Evolutionary conservation across 495 filamentous ascomycete genomes (phyloP).

Genomic region (Xylaria cubensis): DNA sequence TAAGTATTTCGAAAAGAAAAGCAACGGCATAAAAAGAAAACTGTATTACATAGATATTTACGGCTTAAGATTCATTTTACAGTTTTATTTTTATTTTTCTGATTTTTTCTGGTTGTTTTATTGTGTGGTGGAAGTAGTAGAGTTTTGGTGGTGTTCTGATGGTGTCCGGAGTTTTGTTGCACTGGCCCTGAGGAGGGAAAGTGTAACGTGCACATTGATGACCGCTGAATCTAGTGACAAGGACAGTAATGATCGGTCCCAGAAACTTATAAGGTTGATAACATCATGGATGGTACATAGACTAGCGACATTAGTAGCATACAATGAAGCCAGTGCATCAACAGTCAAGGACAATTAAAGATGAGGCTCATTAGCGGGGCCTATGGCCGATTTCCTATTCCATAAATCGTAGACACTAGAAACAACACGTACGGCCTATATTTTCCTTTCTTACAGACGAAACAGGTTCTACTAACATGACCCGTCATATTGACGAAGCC

Average conservation of each 20-base stretch:
- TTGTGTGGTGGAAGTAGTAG: too few species aligned
- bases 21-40: too few species aligned
- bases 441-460: background rate
- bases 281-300: background rate
- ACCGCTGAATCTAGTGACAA: background rate
- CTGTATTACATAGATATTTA: too few species aligned
- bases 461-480: background rate
- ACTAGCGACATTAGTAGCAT: background rate
- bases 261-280: background rate
- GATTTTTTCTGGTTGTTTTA: too few species aligned
- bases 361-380: background rate
- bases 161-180: too few species aligned
- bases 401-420: background rate
- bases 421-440: background rate
- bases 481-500: background rate
- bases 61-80: too few species aligned
- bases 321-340: background rate
- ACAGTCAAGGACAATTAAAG: background rate
- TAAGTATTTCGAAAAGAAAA: too few species aligned
- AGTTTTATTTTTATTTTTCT: too few species aligned
- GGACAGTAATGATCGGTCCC: background rate
- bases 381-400: background rate
- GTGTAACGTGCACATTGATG: background rate
- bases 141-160: too few species aligned
- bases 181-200: too few species aligned